Base-by-base conservation (phyloP, 2,329 filamentous ascomycete genomes). In the Talaromyces albobiverticillius region DNA sequence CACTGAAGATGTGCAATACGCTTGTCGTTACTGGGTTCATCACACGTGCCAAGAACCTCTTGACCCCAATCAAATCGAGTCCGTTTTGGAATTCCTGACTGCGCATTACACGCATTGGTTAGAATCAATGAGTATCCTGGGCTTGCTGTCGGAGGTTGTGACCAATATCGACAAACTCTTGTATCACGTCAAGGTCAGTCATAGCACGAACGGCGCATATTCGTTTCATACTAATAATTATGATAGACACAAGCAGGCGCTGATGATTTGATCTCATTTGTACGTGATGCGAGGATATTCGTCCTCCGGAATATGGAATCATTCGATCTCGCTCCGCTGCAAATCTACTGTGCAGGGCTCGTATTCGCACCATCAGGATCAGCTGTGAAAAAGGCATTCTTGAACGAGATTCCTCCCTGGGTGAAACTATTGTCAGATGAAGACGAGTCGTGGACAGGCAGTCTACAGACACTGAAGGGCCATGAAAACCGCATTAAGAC, bases 1-100 rank as follows among this genome's bases (percentile, higher is more conserved):
- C 6, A 22, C 45, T 29, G 22, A 31, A 18, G 51, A 47, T 11
- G 4, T 53, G 4, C 43, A 53, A 31, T 53, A 53, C n/a, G 5
- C 51, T 5, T 53, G 51, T n/a, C 43, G 34, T 10, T 48, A 43
- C 8, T 54, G 45, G 36, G 43, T 42, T n/a, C 29, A 48, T 4
- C 51, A 53, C 13, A 46, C 13, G 8, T 10, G n/a, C 8, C 18
- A 6, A 20, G 3, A 18, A 23, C n/a, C 13, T 10, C 7, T 14
- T 6, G 31, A 34, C 13, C 5, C 25, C 13, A 11, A 8, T 23
- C 14, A 47, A 8, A 25, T 31, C 4, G 50, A 41, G 2, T 4
- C 34, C 29, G 16, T 46, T 10, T 11, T 22, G 2, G 11, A 11
- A 2, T 53, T 53, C 18, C 36, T 53, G 0, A 16, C 32, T 14